These are phyloP conservation scores for Fusarium marasasianum DNA, from an alignment of 2,329 filamentous ascomycete species.

Conservation along the genomic window DNA sequence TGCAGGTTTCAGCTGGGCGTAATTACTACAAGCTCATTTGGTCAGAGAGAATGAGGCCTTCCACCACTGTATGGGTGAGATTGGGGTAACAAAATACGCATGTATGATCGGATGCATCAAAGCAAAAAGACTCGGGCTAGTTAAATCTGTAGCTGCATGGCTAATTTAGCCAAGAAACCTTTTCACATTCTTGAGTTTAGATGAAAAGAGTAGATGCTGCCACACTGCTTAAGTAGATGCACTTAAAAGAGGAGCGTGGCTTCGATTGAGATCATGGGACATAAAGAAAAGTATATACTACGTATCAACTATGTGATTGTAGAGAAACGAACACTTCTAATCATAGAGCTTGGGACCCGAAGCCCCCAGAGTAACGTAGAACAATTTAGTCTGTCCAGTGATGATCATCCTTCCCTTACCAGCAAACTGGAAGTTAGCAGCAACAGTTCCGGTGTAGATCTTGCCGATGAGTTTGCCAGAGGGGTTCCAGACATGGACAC, in stretches of 20 bases:
- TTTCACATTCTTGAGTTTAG: background rate
- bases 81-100: background rate
- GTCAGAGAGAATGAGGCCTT: background rate
- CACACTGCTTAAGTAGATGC: background rate
- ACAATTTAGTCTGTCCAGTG: constrained; percentile 47
- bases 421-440: constrained; percentile 58
- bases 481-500: constrained; percentile 59
- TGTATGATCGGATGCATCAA: background rate
- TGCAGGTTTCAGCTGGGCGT: no score
- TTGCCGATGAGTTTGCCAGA: constrained; percentile 62
- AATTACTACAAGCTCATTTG: background rate
- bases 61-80: background rate
- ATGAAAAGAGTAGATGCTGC: background rate
- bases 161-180: no score
- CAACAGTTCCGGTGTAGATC: constrained; percentile 59
- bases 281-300: no score
- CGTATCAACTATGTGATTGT: no score
- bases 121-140: background rate
- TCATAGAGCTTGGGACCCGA: constrained; percentile 13
- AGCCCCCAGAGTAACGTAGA: constrained; percentile 39
- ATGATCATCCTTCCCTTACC: constrained; percentile 49
- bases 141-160: background rate
- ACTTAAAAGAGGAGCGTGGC: no score
- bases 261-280: no score
- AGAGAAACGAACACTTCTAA: background rate